phyloP scores from a whole-genome alignment of 2,329 filamentous ascomycete genomes.

The Claviceps spartinae region DNA sequence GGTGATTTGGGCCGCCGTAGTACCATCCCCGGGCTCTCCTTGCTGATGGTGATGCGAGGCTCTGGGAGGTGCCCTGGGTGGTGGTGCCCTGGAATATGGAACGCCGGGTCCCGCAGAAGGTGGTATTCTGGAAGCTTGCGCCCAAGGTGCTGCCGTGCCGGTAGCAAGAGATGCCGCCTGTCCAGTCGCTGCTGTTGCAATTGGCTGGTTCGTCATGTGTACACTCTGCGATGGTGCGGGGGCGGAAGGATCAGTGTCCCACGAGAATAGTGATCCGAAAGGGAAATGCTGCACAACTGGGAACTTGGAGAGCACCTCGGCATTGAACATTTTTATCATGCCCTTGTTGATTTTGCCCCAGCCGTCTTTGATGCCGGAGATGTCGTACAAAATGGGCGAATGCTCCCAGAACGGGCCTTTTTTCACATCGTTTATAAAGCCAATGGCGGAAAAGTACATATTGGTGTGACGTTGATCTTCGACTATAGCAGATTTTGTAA shows the following conservation, averaged over 20 bases:
- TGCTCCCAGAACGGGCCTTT: constrained; percentile 95
- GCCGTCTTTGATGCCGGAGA: constrained; percentile 79
- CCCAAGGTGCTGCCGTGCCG: constrained; percentile 32
- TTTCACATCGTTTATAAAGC: constrained; percentile 96
- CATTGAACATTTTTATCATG: constrained; percentile 99
- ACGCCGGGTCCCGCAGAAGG: constrained; percentile 21
- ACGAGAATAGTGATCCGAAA: constrained; percentile 69
- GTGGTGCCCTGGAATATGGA: constrained; percentile 24
- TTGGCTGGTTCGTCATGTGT: constrained; percentile 45
- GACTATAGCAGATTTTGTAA: constrained; percentile 52
- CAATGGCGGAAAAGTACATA: constrained; percentile 90
- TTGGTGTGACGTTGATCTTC: constrained; percentile 52
- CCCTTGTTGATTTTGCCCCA: constrained; percentile 99
- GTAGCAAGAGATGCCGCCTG: constrained; percentile 13
- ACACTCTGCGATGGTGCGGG: constrained; percentile 32
- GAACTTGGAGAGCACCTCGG: constrained; percentile 90
- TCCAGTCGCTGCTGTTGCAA: background rate
- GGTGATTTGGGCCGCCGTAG: constrained; percentile 24
- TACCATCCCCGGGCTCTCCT: constrained; percentile 11
- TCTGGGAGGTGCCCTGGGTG: constrained; percentile 17
- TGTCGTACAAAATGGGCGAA: constrained; percentile 85
- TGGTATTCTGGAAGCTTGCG: constrained; percentile 27
- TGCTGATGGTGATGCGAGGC: constrained; percentile 11
- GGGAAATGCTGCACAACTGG: constrained; percentile 95
- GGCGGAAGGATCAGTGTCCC: constrained; percentile 55